These are phyloP conservation scores for Trypanosoma melophagium DNA, from an alignment of 208 protist species.

Conservation along the genomic window DNA sequence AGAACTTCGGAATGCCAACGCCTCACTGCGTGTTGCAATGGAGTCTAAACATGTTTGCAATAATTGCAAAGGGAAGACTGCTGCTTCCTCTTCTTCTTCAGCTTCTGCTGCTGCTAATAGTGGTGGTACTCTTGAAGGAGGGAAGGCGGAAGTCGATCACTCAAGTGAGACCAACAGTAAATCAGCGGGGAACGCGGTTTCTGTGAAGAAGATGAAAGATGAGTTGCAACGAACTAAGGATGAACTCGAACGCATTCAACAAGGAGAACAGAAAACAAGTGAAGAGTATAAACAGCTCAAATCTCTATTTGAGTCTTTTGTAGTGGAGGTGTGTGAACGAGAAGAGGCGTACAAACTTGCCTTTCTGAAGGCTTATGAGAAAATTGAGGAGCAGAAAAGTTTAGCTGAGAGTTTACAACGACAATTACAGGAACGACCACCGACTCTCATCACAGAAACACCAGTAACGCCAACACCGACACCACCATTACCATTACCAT, in stretches of 20 bases:
- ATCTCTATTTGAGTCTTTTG: constrained; percentile 66
- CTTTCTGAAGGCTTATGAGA: constrained; percentile 38
- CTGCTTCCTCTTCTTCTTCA: neutral
- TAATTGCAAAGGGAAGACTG: neutral
- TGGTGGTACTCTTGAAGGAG: neutral
- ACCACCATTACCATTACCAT: neutral
- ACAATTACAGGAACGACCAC: constrained; percentile 30
- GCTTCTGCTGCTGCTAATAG: neutral
- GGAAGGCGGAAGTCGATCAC: neutral
- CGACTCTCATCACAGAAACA: neutral
- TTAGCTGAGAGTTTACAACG: constrained; percentile 37
- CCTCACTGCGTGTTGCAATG: constrained; percentile 40
- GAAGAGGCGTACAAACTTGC: constrained; percentile 69
- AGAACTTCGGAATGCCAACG: constrained; percentile 53
- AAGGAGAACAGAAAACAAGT: constrained; percentile 14
- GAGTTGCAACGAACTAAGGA: constrained; percentile 12
- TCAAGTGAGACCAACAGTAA: neutral
- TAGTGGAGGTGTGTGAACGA: constrained; percentile 58
- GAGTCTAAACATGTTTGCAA: constrained; percentile 5
- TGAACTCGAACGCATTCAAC: constrained; percentile 28
- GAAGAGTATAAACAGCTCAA: constrained; percentile 38
- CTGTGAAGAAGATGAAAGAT: constrained; percentile 21
- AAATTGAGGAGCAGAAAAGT: constrained; percentile 46
- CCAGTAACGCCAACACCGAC: neutral
- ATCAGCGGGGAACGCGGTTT: neutral